phyloP scores from a whole-genome alignment of 2,329 filamentous ascomycete genomes.

The Cadophora gregata region DNA sequence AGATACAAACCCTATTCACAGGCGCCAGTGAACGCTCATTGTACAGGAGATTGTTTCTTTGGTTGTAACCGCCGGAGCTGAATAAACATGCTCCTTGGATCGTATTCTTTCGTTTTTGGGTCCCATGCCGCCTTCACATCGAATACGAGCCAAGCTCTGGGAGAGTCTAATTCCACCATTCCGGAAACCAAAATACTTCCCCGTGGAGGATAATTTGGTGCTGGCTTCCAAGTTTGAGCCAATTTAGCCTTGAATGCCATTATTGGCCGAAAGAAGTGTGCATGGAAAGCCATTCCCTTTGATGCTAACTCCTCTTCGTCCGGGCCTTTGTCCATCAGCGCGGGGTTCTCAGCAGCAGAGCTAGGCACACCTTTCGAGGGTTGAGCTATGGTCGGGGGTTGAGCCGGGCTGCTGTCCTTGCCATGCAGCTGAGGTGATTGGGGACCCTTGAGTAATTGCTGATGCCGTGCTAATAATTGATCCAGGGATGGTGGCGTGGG shows the following conservation, averaged over 20 bases:
- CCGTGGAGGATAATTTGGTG: constrained; percentile 52
- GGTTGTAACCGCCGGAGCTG: constrained; percentile 52
- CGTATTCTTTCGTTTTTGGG: constrained; percentile 54
- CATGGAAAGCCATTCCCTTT: constrained; percentile 27
- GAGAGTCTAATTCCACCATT: constrained; percentile 58
- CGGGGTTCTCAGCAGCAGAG: constrained; percentile 19
- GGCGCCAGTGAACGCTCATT: too few relatives aligned
- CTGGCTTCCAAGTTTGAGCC: constrained; percentile 53
- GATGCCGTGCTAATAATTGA: constrained; percentile 36
- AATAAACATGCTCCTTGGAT: constrained; percentile 46
- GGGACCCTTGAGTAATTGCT: constrained; percentile 33
- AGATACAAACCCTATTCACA: not conserved
- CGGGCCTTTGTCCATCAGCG: constrained; percentile 21
- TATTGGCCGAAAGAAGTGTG: constrained; percentile 38
- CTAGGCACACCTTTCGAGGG: constrained; percentile 26
- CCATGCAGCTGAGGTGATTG: constrained; percentile 24
- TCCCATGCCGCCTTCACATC: constrained; percentile 62
- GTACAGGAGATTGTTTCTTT: constrained; percentile 47
- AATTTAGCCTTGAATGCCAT: constrained; percentile 41
- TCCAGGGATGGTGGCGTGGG: constrained; percentile 34
- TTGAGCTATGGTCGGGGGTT: constrained; percentile 22
- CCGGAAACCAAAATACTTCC: constrained; percentile 61
- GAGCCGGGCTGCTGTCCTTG: constrained; percentile 33
- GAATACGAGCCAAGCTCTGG: constrained; percentile 54
- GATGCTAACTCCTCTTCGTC: constrained; percentile 21